Evolutionary conservation across 495 filamentous ascomycete genomes (phyloP).

Genomic region (Amniculicola lignicola): DNA sequence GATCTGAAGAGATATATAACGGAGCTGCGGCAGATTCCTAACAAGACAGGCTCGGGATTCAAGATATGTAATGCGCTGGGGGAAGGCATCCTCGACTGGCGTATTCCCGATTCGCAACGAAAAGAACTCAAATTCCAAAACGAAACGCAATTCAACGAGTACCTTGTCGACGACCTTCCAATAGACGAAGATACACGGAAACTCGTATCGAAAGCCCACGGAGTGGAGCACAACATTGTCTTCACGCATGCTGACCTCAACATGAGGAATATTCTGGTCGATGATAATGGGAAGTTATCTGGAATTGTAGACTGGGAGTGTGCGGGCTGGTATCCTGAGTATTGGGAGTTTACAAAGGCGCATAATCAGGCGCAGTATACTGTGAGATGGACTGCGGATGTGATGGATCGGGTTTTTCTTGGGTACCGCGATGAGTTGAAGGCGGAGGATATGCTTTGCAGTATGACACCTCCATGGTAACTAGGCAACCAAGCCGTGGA

Average conservation of each 20-base stretch:
- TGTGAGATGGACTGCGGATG: constrained; percentile 16
- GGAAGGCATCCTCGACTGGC: constrained; percentile 13
- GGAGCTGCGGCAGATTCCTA: constrained; percentile 14
- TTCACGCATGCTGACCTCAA: constrained; percentile 21
- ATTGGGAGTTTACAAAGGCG: constrained; percentile 15
- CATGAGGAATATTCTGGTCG: constrained; percentile 14
- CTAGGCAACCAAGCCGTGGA: too few relatives aligned
- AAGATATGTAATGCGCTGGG: constrained; percentile 15
- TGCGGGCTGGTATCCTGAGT: constrained; percentile 19
- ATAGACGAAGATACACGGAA: constrained; percentile 10
- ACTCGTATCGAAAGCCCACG: constrained; percentile 5
- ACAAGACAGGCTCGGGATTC: constrained; percentile 9
- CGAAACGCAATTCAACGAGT: constrained; percentile 4
- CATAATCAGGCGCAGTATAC: constrained; percentile 4
- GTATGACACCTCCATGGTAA: constrained; percentile 15
- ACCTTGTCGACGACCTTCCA: constrained; percentile 1
- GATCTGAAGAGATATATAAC: constrained; percentile 9
- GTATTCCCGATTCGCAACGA: constrained; percentile 9
- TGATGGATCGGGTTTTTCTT: constrained; percentile 11
- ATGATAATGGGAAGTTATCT: constrained; percentile 9
- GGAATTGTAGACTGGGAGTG: constrained; percentile 18
- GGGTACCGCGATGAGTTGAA: constrained; percentile 4
- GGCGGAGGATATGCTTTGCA: constrained; percentile 14
- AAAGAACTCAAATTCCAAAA: constrained; percentile 11
- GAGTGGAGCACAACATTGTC: constrained; percentile 14